A percentile compares a stretch with the other conserved stretches of the same genome.
Evolutionary conservation across 768 basidiomycete genomes (phyloP).

Genomic region (Cystofilobasidium ferigula): DNA sequence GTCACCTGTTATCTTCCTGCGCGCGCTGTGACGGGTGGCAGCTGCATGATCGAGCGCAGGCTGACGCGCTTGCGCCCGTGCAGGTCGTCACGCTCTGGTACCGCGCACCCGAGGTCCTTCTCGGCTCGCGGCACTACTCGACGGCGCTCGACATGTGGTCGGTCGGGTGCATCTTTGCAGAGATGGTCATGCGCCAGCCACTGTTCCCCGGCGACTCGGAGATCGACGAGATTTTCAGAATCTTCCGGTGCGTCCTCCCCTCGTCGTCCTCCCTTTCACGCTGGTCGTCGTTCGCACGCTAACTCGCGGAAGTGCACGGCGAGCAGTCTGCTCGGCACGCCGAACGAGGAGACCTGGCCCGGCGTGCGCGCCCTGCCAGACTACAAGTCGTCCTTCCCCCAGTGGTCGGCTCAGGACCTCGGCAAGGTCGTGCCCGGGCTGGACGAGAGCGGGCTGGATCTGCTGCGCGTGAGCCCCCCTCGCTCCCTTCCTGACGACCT

Average conservation of each 20-base stretch:
- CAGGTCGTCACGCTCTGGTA: constrained; percentile 99
- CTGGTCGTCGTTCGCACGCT: not conserved
- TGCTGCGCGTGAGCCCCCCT: constrained; percentile 51
- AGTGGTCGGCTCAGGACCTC: constrained; percentile 75
- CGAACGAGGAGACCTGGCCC: constrained; percentile 82
- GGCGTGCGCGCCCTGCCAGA: constrained; percentile 79
- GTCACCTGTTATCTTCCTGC: constrained; percentile 26
- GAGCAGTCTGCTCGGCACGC: constrained; percentile 79
- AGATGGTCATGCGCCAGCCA: constrained; percentile 88
- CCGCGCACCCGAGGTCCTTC: constrained; percentile 90
- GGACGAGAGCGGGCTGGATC: constrained; percentile 66
- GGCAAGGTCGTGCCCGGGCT: constrained; percentile 54
- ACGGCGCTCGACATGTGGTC: constrained; percentile 99
- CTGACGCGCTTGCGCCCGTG: not conserved
- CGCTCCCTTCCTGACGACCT: too few species aligned
- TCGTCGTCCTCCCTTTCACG: not conserved
- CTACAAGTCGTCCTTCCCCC: constrained; percentile 93
- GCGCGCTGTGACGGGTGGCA: not conserved
- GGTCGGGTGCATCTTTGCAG: constrained; percentile 95
- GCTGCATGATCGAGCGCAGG: not conserved
- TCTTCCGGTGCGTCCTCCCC: constrained; percentile 65
- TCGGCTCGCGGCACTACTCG: constrained; percentile 90
- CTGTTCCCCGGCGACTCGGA: constrained; percentile 98
- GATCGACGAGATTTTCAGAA: constrained; percentile 99
- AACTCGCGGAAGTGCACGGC: not conserved